Conservation (phyloP, 2,329 filamentous ascomycete species). For the Ilyonectria destructans region DNA sequence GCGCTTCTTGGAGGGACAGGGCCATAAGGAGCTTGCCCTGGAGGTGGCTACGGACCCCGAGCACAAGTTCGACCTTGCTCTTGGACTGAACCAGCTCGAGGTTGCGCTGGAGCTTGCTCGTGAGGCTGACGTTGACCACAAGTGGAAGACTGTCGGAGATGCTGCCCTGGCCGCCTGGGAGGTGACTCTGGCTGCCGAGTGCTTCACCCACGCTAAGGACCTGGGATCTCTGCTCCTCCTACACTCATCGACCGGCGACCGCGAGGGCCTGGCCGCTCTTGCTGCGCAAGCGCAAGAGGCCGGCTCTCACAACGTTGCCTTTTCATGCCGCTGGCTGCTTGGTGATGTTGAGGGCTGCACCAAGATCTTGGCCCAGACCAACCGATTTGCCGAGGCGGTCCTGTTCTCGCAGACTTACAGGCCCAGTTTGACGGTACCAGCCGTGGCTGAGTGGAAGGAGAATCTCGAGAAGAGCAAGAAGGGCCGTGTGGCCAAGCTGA, state of each 20-base stretch:
- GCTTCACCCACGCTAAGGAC: conserved; percentile 92
- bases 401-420: conserved; percentile 97
- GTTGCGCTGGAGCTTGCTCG: conserved; percentile 89
- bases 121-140: conserved; percentile 91
- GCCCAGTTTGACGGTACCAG: conserved; percentile 79
- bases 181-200: conserved; percentile 89
- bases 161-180: conserved; percentile 91
- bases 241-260: conserved; percentile 88
- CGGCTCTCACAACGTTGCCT: conserved; percentile 92
- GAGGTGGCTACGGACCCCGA: conserved; percentile 96
- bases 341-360: conserved; percentile 88
- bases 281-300: conserved; percentile 82
- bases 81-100: conserved; percentile 86
- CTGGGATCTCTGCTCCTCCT: conserved; percentile 90
- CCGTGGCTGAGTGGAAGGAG: conserved; percentile 87
- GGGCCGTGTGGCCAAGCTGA: conserved; percentile 84
- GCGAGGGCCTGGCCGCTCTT: conserved; percentile 80
- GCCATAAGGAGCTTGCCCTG: conserved; percentile 94
- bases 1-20: conserved; percentile 96
- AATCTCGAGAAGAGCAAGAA: conserved; percentile 89
- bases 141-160: conserved; percentile 98
- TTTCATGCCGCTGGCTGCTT: conserved; percentile 90
- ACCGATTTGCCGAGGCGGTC: conserved; percentile 86
- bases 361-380: conserved; percentile 84
- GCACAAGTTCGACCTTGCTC: conserved; percentile 94